Base-by-base conservation (phyloP, 257 asterid genomes). In the Solanum okadae region DNA sequence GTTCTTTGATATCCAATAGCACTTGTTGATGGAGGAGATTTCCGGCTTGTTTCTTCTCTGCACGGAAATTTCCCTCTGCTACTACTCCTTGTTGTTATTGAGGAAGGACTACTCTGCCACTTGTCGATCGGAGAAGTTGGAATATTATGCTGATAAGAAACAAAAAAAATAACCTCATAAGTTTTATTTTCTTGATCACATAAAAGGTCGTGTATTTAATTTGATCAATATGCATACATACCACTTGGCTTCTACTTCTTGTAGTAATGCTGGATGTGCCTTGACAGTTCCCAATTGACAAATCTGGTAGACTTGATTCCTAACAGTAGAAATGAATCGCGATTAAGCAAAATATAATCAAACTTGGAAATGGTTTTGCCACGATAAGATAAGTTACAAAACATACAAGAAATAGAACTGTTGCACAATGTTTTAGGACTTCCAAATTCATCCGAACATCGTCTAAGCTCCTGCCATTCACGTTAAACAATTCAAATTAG, bases 361-460 rank as follows among this genome's bases (percentile, higher is more conserved):
- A 35, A 37, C 8, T 84, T 56, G 52, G 6, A 76, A 25, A 20
- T 52, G 37, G 35, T 59, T 67, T 4, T 68, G 42, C 22, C 12
- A 6, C 65, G 78, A 14, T 8, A 13, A 83, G 49, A 34, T 46
- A 29, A 85, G 71, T 23, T 35, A 37, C 13, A 23, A 49, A 16
- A 23, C 18, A 5, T 93, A 94, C 99, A 98, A 97, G 92, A 71
- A 97, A 90, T 31, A 97, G 88, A 15, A 97, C 99, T 1, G 99
- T 94, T 83, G 99, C 99, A 88, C 99, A 97, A 91, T 97, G 96
- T 93, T 97, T 97, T 83, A 97, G 88, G 56, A 97, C 99, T 90
- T 97, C 99, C 94, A 97, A 87, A 86, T 97, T 96, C 98, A 97
- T 92, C 81, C 99, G 93, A 49, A 92, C 98, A 91, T 97, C 99